Evolutionary conservation across 129 eudicot genomes (phyloP).

Genomic region (carrot (Daucus carota)): DNA sequence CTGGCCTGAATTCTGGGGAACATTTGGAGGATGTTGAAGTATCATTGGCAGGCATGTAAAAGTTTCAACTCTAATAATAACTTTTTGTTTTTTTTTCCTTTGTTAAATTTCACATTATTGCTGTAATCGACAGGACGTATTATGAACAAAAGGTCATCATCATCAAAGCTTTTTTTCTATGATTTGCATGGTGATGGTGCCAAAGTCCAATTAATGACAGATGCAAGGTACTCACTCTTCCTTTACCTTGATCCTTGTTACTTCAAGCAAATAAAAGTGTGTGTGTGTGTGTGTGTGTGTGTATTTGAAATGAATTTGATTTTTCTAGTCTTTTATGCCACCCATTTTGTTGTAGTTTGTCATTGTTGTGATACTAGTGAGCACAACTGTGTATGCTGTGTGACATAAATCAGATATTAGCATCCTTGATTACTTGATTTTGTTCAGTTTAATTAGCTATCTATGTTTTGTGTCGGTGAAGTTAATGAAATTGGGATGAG

Average conservation of each 20-base stretch:
- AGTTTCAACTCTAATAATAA: not conserved
- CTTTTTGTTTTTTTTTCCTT: not conserved
- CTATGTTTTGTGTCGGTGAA: too few relatives aligned
- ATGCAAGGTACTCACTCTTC: constrained; percentile 58
- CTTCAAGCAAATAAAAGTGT: not conserved
- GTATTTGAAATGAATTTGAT: not conserved
- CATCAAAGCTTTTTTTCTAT: constrained; percentile 77
- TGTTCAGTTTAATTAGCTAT: not conserved
- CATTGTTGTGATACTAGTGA: too few relatives aligned
- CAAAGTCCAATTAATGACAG: constrained; percentile 92
- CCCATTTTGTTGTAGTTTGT: too few relatives aligned
- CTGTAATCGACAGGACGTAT: constrained; percentile 46
- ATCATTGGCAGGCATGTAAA: constrained; percentile 60
- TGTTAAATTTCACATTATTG: constrained; percentile 4
- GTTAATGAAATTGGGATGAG: too few relatives aligned
- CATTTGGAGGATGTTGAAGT: constrained; percentile 67
- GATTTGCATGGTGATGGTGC: constrained; percentile 82
- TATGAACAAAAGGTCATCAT: constrained; percentile 79
- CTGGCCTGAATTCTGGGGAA: constrained; percentile 44
- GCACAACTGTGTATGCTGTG: not conserved
- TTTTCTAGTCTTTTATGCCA: not conserved
- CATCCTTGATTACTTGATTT: not conserved
- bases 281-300: too few relatives aligned
- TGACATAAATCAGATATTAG: not conserved
- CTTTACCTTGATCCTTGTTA: not conserved